These are phyloP conservation scores for Sextonia rubra DNA, from an alignment of 164 flowering plant species.

Conservation along the genomic window DNA sequence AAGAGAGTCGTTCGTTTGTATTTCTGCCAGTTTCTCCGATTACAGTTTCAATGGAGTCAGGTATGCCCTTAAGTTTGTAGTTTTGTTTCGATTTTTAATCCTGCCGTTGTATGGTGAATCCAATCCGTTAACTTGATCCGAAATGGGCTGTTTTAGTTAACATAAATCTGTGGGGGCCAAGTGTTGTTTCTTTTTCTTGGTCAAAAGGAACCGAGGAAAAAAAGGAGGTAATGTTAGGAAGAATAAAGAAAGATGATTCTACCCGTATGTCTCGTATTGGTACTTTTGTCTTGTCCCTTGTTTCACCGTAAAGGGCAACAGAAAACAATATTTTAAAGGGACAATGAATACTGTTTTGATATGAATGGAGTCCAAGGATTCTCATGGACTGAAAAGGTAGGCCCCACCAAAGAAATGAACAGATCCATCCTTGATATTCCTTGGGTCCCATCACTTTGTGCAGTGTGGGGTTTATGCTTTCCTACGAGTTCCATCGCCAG, in stretches of 20 bases:
- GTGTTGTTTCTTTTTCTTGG: not conserved
- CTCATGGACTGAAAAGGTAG: not conserved
- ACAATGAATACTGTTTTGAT: not conserved
- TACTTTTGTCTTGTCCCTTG: not conserved
- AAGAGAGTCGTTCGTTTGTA: too few relatives aligned
- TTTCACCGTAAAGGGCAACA: not conserved
- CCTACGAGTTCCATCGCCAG: not conserved
- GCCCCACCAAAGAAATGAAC: too few relatives aligned
- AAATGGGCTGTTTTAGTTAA: too few relatives aligned
- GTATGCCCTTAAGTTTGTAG: too few relatives aligned
- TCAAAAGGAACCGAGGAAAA: not conserved
- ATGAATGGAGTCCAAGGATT: not conserved
- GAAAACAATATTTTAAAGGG: not conserved
- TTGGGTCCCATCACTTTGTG: not conserved
- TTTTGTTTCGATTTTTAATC: too few relatives aligned
- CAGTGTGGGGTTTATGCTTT: not conserved
- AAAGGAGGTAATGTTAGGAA: not conserved
- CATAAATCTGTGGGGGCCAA: not conserved
- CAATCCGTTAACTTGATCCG: too few relatives aligned
- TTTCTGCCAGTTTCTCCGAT: too few relatives aligned
- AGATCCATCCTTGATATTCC: not conserved
- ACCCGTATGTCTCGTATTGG: not conserved
- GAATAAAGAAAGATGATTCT: not conserved
- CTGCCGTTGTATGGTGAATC: too few relatives aligned
- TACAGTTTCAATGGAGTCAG: too few relatives aligned